Evolutionary conservation across 768 basidiomycete genomes (phyloP), one percentile per base, ranked within the genome.

Genomic region (Rickenella mellea): DNA sequence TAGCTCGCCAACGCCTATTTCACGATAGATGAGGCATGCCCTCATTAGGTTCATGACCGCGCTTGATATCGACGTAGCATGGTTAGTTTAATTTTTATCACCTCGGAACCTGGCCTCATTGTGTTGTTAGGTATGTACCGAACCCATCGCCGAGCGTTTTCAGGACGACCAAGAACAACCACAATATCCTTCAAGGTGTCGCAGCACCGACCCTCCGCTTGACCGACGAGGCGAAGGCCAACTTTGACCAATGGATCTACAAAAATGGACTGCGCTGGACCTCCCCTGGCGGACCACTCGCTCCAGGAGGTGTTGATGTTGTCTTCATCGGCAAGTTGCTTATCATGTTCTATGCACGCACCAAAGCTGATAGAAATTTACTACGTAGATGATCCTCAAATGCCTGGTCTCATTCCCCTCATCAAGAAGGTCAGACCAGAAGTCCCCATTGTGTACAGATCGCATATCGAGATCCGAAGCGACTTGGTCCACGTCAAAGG

Each of bases 141-240:
- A 89, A 88, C 66, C 84, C 86, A 19, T 80, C 88, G 35, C 90
- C 91, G 1, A 76, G 74, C 48, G 86, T 94, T 28, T 94, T 93
- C 74, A 80, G 90, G 49, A 90, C 85, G 47, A 93, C 90, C 50
- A 87, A 87, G 71, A 88, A 89, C 86, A 89, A 89, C 69, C 87
- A 90, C 75, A 90, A 90, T 64, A 89, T 88, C 57, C 70, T 94
- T 19, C 91, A 96, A 76, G 92, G 92, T 48, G 92, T 96, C 39
- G 84, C 91, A 2, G 63, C 78, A 10, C 79, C 83, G 7, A 76
- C 76, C 46, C 71, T 89, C 39, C 82, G 86, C 46, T 74, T 96
- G 33, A 83, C 78, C 1, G 71, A 83, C 48, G 78, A 81, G 42
- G 80, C 83, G 40, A 87, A 90, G 64, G 78, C 78, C 43, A 74